phyloP scores from a whole-genome alignment of 176 grass and related monocot genomes.

The Zoysia japonica region DNA sequence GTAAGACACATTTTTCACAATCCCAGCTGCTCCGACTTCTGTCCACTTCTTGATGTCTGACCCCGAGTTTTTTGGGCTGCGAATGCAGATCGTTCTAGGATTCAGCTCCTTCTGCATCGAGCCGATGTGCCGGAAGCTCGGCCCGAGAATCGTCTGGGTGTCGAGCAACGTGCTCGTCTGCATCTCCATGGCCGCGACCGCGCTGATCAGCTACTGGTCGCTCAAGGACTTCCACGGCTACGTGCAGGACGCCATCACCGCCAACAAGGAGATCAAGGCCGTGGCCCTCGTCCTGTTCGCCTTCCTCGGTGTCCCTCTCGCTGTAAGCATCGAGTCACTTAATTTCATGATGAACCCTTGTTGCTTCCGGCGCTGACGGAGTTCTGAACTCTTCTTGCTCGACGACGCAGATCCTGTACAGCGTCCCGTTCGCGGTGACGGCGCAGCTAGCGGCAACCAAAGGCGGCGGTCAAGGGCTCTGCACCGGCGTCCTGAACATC shows the following conservation, averaged over 20 bases:
- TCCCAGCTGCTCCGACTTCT: not conserved
- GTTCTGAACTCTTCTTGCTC: not conserved
- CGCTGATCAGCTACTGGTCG: slow-evolving; percentile 75
- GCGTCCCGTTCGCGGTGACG: slow-evolving; percentile 80
- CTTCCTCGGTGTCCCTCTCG: slow-evolving; percentile 69
- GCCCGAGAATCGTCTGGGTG: slow-evolving; percentile 68
- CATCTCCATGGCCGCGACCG: slow-evolving; percentile 58
- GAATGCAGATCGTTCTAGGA: slow-evolving; percentile 60
- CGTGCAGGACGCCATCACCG: slow-evolving; percentile 56
- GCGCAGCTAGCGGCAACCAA: slow-evolving; percentile 51
- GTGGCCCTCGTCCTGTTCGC: slow-evolving; percentile 59
- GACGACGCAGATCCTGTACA: slow-evolving; percentile 65
- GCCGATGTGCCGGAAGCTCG: slow-evolving; percentile 70
- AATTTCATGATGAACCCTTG: not conserved
- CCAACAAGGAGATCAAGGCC: slow-evolving; percentile 43
- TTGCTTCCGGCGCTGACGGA: not conserved
- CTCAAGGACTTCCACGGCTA: slow-evolving; percentile 49
- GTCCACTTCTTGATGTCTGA: not conserved
- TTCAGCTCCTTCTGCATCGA: slow-evolving; percentile 76
- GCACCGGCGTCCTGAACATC: slow-evolving; percentile 82
- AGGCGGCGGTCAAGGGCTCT: slow-evolving; percentile 87
- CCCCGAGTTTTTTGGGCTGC: not conserved
- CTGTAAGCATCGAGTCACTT: slow-evolving; percentile 43
- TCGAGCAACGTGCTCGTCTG: slow-evolving; percentile 66
- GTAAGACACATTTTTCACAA: slow-evolving; percentile 25